These are phyloP conservation scores for Nakazawaea ishiwadae DNA, from an alignment of 805 yeast species.

Conservation along the genomic window DNA sequence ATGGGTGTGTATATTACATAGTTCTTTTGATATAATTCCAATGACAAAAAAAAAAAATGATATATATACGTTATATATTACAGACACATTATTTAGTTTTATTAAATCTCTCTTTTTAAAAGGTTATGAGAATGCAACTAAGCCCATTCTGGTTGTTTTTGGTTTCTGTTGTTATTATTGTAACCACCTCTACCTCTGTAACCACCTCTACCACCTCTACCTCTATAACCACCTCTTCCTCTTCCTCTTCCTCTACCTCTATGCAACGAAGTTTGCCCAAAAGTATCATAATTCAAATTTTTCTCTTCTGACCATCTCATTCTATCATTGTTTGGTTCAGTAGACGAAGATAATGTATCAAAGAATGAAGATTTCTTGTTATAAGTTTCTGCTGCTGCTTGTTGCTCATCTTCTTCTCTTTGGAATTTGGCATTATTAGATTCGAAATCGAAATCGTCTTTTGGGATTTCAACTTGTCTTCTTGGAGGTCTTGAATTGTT, in stretches of 20 bases:
- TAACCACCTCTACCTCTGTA: conserved; percentile 15
- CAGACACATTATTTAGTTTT: too few species aligned
- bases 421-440: conserved; percentile 68
- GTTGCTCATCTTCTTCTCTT: conserved; percentile 33
- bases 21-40: too few species aligned
- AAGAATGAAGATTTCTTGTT: conserved; percentile 84
- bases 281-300: conserved; percentile 71
- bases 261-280: conserved; percentile 63
- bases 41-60: too few species aligned
- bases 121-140: too few species aligned
- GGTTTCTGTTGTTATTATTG: conserved; percentile 3
- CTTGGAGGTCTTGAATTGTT: conserved; percentile 5
- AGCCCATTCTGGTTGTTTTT: conserved; percentile 17
- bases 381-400: conserved; percentile 42
- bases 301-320: conserved; percentile 74
- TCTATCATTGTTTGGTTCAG: conserved; percentile 33
- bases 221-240: conserved; percentile 31
- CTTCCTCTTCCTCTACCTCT: conserved; percentile 46
- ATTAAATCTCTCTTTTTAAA: too few species aligned
- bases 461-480: conserved; percentile 33
- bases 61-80: neutral
- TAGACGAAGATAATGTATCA: conserved; percentile 75
- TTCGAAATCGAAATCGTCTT: conserved; percentile 71
- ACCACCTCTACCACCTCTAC: conserved; percentile 26
- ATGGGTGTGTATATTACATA: too few species aligned